These are phyloP conservation scores for Nicotiana otophora DNA, from an alignment of 257 asterid genomes.

Conservation along the genomic window DNA sequence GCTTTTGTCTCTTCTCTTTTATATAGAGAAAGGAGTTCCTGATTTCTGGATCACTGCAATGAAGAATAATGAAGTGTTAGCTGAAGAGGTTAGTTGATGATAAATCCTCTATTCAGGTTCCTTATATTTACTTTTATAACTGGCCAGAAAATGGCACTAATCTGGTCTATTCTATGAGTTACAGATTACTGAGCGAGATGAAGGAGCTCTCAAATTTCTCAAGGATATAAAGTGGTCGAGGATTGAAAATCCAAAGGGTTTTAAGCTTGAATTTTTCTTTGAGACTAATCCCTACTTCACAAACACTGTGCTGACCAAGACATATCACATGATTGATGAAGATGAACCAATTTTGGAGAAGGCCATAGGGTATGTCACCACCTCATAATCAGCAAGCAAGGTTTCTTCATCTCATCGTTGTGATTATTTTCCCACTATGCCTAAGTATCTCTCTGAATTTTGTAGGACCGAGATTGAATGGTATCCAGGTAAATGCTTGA, in stretches of 20 bases:
- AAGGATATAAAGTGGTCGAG: conserved; percentile 13
- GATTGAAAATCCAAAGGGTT: conserved; percentile 10
- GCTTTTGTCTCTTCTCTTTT: not conserved
- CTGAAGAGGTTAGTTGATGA: conserved; percentile 3
- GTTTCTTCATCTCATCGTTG: not conserved
- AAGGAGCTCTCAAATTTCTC: conserved; percentile 12
- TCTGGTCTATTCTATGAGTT: not conserved
- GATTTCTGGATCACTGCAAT: conserved; percentile 18
- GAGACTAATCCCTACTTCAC: conserved; percentile 7
- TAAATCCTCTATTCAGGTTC: not conserved
- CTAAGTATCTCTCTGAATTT: not conserved
- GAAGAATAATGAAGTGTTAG: conserved; percentile 12
- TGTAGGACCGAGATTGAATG: conserved; percentile 8
- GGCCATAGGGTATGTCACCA: conserved; percentile 5
- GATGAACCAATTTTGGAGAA: conserved; percentile 13
- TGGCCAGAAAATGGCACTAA: not conserved
- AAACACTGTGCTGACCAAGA: conserved; percentile 9
- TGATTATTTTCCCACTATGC: not conserved
- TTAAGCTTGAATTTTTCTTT: not conserved
- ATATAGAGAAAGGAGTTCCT: conserved; percentile 14
- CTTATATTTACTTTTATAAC: not conserved
- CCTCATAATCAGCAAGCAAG: not conserved
- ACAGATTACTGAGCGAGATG: conserved; percentile 10
- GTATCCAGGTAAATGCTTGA: not conserved
- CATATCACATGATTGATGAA: conserved; percentile 10